Evolutionary conservation across 2,329 filamentous ascomycete species (phyloP).

Genomic region (Teratosphaeria nubilosa): DNA sequence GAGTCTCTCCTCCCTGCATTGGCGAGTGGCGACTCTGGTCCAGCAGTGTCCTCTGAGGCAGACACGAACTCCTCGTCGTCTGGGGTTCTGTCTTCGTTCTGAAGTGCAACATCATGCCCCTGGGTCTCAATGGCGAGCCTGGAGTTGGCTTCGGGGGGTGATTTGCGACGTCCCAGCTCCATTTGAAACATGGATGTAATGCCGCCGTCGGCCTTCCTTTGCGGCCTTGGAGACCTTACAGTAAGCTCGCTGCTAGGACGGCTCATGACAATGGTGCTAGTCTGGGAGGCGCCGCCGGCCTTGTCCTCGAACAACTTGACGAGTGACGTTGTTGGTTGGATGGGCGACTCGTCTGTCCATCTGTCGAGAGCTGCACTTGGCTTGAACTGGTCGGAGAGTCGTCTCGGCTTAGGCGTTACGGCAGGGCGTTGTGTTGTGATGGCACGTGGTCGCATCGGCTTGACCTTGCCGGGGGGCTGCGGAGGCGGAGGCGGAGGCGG

Average conservation of each 20-base stretch:
- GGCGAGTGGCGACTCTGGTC: neutral
- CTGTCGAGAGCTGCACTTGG: slow-evolving; percentile 3
- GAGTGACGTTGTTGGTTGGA: slow-evolving; percentile 50
- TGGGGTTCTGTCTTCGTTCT: slow-evolving; percentile 1
- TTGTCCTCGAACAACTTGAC: slow-evolving; percentile 60
- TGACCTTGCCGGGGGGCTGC: neutral
- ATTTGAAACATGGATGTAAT: slow-evolving; percentile 24
- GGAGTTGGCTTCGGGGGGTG: slow-evolving; percentile 1
- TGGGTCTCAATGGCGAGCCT: neutral
- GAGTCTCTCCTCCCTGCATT: neutral
- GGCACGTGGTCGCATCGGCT: slow-evolving; percentile 1
- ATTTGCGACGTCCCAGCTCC: slow-evolving; percentile 13
- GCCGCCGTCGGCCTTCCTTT: slow-evolving; percentile 13
- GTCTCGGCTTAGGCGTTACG: slow-evolving; percentile 21
- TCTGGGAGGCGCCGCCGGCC: slow-evolving; percentile 4
- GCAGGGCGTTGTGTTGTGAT: slow-evolving; percentile 10
- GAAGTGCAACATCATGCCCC: slow-evolving; percentile 2
- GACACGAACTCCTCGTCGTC: slow-evolving; percentile 12
- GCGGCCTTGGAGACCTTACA: slow-evolving; percentile 34
- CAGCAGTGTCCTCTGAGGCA: slow-evolving; percentile 12
- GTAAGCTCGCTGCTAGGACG: slow-evolving; percentile 23
- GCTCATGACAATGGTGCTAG: slow-evolving; percentile 10
- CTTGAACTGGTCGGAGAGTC: slow-evolving; percentile 11
- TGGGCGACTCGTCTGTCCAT: slow-evolving; percentile 14
- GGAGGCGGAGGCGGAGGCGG: slow-evolving; percentile 3